phyloP scores from a whole-genome alignment of 345 rosid genomes.

The Syzygium aqueum region DNA sequence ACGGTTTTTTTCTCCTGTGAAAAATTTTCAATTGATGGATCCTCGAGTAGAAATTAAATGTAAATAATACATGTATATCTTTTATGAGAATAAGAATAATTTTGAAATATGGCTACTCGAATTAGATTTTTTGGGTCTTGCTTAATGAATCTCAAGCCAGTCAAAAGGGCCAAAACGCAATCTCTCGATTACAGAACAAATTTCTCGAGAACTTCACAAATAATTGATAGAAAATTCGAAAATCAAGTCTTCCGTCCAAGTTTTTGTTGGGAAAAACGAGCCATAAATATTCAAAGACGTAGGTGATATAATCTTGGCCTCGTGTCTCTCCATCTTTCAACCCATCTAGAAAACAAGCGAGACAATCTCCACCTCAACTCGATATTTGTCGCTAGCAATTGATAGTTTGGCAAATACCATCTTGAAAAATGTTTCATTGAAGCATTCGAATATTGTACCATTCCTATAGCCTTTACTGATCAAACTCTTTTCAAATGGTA shows the following conservation, averaged over 20 bases:
- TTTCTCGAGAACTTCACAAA: not conserved
- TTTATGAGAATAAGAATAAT: not conserved
- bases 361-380: not conserved
- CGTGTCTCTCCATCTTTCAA: not conserved
- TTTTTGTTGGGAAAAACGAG: not conserved
- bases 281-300: not conserved
- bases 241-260: not conserved
- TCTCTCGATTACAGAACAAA: not conserved
- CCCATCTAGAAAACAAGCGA: not conserved
- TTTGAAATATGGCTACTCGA: not conserved
- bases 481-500: not conserved
- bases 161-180: not conserved
- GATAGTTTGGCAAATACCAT: not conserved
- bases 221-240: not conserved
- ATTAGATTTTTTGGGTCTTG: not conserved
- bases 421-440: not conserved
- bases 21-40: not conserved
- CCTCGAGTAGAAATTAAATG: not conserved
- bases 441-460: not conserved
- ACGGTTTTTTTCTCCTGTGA: not conserved
- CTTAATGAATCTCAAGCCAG: not conserved
- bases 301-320: not conserved
- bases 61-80: not conserved
- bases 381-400: not conserved
- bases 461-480: not conserved